phyloP scores from a whole-genome alignment of 441 rosid genomes.

The Breynia disticha region DNA sequence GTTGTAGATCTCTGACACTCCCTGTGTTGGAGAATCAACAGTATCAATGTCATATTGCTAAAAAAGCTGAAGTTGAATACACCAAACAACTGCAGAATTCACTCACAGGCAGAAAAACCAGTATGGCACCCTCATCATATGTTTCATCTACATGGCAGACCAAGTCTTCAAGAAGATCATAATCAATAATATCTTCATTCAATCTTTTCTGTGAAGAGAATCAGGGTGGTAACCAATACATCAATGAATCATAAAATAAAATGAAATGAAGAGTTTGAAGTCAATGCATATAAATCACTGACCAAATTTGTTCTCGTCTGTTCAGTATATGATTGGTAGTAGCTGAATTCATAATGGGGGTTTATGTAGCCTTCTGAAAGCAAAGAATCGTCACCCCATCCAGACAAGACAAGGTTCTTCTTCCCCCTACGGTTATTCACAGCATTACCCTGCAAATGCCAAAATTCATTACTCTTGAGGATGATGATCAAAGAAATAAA shows the following conservation, averaged over 20 bases:
- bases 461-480: slow-evolving; percentile 2
- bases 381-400: slow-evolving; percentile 83
- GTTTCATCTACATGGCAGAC: slow-evolving; percentile 79
- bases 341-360: slow-evolving; percentile 51
- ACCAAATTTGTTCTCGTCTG: slow-evolving; percentile 78
- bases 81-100: slow-evolving; percentile 12
- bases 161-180: slow-evolving; percentile 88
- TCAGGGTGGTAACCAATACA: slow-evolving; percentile 1
- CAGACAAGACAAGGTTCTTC: slow-evolving; percentile 89
- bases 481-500: background rate
- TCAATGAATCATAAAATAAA: slow-evolving; percentile 11
- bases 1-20: slow-evolving; percentile 64
- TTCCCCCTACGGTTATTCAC: slow-evolving; percentile 75
- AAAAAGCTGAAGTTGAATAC: background rate
- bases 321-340: slow-evolving; percentile 55
- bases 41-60: slow-evolving; percentile 15
- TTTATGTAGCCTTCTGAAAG: slow-evolving; percentile 61
- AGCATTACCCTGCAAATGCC: slow-evolving; percentile 48
- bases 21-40: slow-evolving; percentile 36
- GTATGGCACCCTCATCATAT: slow-evolving; percentile 71
- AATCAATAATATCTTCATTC: slow-evolving; percentile 81
- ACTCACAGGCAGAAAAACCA: slow-evolving; percentile 83
- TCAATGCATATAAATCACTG: slow-evolving; percentile 11
- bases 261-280: slow-evolving; percentile 9
- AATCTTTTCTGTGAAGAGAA: slow-evolving; percentile 53